Evolutionary conservation across 768 basidiomycete species (phyloP).

Genomic region (Boletus huronensis): DNA sequence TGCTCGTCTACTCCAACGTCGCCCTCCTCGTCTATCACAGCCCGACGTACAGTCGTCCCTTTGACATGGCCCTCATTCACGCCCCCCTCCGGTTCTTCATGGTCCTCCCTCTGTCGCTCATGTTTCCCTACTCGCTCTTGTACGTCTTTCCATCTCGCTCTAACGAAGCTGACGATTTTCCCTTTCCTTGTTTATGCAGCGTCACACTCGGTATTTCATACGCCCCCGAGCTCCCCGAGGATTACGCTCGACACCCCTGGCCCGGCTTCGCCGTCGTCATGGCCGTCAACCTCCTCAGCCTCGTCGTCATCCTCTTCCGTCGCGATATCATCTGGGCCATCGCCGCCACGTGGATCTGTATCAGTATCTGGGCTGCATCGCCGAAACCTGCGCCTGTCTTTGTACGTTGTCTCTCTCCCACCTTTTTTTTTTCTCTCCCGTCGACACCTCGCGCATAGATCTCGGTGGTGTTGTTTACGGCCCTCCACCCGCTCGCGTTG

Average conservation of each 20-base stretch:
- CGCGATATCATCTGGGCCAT: conserved; percentile 74
- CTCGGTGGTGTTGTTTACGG: conserved; percentile 59
- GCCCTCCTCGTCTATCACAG: conserved; percentile 71
- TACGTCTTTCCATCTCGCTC: conserved; percentile 16
- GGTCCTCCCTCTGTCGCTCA: conserved; percentile 49
- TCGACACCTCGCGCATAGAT: conserved; percentile 37
- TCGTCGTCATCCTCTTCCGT: conserved; percentile 52
- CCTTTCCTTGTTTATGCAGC: conserved; percentile 34
- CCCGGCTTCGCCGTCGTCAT: conserved; percentile 69
- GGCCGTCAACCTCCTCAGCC: conserved; percentile 55
- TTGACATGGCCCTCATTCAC: conserved; percentile 83
- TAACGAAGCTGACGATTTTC: background rate
- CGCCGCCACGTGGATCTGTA: conserved; percentile 70
- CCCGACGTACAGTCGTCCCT: conserved; percentile 53
- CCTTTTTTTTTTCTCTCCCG: background rate
- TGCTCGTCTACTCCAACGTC: conserved; percentile 77
- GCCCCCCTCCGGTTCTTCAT: conserved; percentile 73
- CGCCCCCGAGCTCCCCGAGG: conserved; percentile 43
- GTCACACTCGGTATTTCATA: conserved; percentile 67
- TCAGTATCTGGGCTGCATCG: conserved; percentile 55
- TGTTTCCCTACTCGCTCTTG: conserved; percentile 58
- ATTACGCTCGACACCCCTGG: conserved; percentile 63
- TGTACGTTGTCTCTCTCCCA: conserved; percentile 38
- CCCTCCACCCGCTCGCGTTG: conserved; percentile 60
- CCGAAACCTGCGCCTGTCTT: conserved; percentile 66